Percentiles rank a stretch among this genome's conserved stretches.
phyloP scores from a whole-genome alignment of 768 basidiomycete genomes.

The Lentinus brumalis region DNA sequence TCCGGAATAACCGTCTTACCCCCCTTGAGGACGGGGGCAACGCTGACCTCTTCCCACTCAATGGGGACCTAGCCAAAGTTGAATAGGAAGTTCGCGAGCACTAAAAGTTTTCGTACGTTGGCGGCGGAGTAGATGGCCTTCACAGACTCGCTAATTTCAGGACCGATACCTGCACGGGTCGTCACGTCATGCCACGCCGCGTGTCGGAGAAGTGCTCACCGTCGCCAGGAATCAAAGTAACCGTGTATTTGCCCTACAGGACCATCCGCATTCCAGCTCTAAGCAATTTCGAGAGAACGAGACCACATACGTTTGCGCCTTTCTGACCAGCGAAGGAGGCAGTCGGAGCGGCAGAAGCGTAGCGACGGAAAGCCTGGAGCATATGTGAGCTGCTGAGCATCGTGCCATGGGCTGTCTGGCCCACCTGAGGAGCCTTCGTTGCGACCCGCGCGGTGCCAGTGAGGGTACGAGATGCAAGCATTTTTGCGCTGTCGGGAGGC shows the following conservation, averaged over 20 bases:
- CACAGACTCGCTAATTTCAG: constrained; percentile 96
- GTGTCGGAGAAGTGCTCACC: constrained; percentile 49
- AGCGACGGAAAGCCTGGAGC: constrained; percentile 56
- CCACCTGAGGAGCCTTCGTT: constrained; percentile 50
- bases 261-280: constrained; percentile 9
- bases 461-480: constrained; percentile 64
- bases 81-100: constrained; percentile 4
- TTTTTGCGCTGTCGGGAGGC: constrained; percentile 36
- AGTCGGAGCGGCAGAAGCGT: constrained; percentile 77
- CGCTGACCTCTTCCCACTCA: constrained; percentile 98
- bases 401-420: constrained; percentile 15
- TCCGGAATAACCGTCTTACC: constrained; percentile 99
- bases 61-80: constrained; percentile 77
- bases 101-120: constrained; percentile 48
- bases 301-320: constrained; percentile 71
- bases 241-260: constrained; percentile 89
- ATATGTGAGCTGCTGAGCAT: not conserved
- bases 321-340: constrained; percentile 91
- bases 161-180: constrained; percentile 82
- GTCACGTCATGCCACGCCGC: constrained; percentile 19
- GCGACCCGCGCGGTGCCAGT: constrained; percentile 57
- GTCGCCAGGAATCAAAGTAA: constrained; percentile 96
- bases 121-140: constrained; percentile 92
- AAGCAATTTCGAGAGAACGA: not conserved
- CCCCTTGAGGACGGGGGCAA: constrained; percentile 88